Conservation (phyloP, 1,284 basidiomycete genomes). For the Irpex rosettiformis region DNA sequence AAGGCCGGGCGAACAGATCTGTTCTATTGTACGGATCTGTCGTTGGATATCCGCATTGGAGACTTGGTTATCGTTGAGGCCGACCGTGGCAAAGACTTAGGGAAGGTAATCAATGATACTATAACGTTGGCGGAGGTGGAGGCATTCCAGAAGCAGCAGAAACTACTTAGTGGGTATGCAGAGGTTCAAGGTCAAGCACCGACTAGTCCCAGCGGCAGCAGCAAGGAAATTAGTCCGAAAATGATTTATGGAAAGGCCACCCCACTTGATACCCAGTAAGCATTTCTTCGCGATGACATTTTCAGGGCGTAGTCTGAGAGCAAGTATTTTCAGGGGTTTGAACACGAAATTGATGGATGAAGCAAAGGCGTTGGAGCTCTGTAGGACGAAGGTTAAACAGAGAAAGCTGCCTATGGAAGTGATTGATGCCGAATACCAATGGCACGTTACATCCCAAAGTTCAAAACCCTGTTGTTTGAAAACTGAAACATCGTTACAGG, state of each 20-base stretch:
- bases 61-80: constrained; percentile 97
- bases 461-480: constrained; percentile 1
- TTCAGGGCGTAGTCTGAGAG: too few species aligned
- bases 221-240: constrained; percentile 94
- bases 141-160: constrained; percentile 79
- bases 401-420: constrained; percentile 98
- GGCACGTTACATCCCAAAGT: constrained; percentile 47
- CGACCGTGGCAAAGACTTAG: constrained; percentile 91
- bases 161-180: constrained; percentile 36
- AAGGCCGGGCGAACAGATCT: constrained; percentile 95
- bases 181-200: constrained; percentile 42
- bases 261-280: constrained; percentile 81
- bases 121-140: constrained; percentile 92
- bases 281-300: constrained; percentile 21
- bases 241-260: constrained; percentile 94
- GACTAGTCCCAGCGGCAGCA: constrained; percentile 50
- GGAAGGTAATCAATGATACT: constrained; percentile 85
- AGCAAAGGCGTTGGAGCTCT: constrained; percentile 86
- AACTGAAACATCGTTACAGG: constrained; percentile 39
- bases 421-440: constrained; percentile 97
- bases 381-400: constrained; percentile 87
- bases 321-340: constrained; percentile 50
- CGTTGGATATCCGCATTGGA: constrained; percentile 68
- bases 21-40: constrained; percentile 79
- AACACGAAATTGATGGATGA: constrained; percentile 87